Conservation (phyloP, 176 grass and related monocot genomes). For the Themeda triandra region DNA sequence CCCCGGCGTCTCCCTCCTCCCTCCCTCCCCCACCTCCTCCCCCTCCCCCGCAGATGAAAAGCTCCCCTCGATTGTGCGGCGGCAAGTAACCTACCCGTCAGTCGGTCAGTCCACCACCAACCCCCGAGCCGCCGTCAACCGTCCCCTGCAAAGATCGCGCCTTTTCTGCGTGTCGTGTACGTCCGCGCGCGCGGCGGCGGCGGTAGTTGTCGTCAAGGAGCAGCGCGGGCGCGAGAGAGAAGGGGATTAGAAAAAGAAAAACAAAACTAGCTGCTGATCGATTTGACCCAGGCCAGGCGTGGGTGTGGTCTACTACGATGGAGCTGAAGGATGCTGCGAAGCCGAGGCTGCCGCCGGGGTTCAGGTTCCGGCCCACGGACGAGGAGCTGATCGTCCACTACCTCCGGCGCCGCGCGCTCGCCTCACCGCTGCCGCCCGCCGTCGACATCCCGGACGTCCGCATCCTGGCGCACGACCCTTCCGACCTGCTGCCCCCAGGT, state of each 20-base stretch:
- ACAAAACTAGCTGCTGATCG: neutral
- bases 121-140: neutral
- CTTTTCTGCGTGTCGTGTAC: neutral
- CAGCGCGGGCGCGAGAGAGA: neutral
- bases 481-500: conserved; percentile 53
- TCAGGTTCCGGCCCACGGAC: conserved; percentile 72
- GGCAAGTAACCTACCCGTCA: neutral
- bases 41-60: neutral
- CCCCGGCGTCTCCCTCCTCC: conserved; percentile 3
- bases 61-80: neutral
- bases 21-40: neutral
- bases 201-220: neutral
- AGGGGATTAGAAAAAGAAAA: neutral
- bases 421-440: conserved; percentile 45
- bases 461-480: conserved; percentile 61
- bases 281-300: too few relatives aligned
- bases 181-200: neutral
- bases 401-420: conserved; percentile 56
- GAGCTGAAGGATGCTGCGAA: conserved; percentile 9
- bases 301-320: neutral
- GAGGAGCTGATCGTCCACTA: conserved; percentile 69
- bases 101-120: neutral
- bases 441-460: conserved; percentile 65
- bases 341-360: conserved; percentile 52
- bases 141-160: neutral